Conservation (phyloP, 306 rosid genomes). For the Cucurbita argyrosperma region DNA sequence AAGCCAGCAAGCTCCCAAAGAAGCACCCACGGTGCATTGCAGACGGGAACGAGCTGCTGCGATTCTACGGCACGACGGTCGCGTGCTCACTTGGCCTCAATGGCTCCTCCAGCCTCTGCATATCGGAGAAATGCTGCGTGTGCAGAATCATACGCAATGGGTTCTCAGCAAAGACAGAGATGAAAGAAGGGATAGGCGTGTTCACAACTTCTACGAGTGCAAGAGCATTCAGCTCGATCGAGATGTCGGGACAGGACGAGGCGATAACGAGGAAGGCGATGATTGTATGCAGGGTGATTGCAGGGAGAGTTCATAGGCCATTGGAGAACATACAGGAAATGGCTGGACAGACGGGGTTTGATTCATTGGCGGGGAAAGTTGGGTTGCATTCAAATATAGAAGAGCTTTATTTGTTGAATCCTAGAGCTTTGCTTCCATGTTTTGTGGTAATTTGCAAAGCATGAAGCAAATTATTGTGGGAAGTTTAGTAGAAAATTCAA, state of each 20-base stretch:
- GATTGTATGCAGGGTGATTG: constrained; percentile 71
- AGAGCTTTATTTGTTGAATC: constrained; percentile 77
- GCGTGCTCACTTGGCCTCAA: constrained; percentile 62
- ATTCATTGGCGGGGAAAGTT: constrained; percentile 78
- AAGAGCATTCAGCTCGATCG: constrained; percentile 62
- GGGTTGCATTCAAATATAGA: constrained; percentile 78
- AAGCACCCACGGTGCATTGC: constrained; percentile 90
- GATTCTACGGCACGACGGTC: constrained; percentile 73
- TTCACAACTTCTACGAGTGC: constrained; percentile 92
- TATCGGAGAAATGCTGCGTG: constrained; percentile 61
- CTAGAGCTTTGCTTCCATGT: constrained; percentile 86
- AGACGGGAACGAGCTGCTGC: constrained; percentile 85
- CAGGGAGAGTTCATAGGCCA: constrained; percentile 83
- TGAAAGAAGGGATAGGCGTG: constrained; percentile 70
- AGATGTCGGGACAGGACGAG: constrained; percentile 27
- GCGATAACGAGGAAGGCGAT: constrained; percentile 35
- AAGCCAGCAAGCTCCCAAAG: constrained; percentile 83
- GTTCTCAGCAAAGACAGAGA: constrained; percentile 64
- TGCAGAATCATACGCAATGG: constrained; percentile 80
- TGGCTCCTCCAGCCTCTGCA: constrained; percentile 67
- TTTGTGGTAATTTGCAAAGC: constrained; percentile 83
- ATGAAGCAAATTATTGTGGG: constrained; percentile 18
- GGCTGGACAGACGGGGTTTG: constrained; percentile 72
- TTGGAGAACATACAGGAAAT: constrained; percentile 71
- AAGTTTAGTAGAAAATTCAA: neutral